Evolutionary conservation across 164 flowering plant species (phyloP), one percentile per base, ranked within the genome.

Genomic region (Umbilicus rupestris): DNA sequence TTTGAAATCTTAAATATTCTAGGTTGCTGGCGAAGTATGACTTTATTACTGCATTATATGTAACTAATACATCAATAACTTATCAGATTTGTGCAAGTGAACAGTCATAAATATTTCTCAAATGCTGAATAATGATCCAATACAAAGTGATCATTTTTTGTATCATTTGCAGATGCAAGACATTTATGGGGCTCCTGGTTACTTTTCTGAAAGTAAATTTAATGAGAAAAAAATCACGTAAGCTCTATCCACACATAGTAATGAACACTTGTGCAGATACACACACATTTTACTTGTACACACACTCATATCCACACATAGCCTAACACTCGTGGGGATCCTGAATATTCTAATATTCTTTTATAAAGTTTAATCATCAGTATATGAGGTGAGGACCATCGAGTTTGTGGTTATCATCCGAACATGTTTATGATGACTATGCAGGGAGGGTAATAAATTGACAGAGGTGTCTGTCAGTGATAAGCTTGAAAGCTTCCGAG

Each of bases 401-500:
- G 15, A 28, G 4, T 28, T 17, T 28, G 22, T 14, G 11, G 10
- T 52, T 5, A 24, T 26, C 19, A 26, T 55, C 33, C 19, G 11
- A 55, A 55, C 33, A 52, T 52, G 28, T 52, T 22, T 52, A 24
- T 7, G 19, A 1, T n/a, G 17, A 37, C 35, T 37, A 20, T 63
- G 65, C 87, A 94, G 97, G 87, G 82, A 75, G 50, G 52, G 79
- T n/a, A 10, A n/a, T 39, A 91, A 84, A 72, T 76, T 91, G 66
- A 94, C 96, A 24, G 99, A 94, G 75, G 86, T 94, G 58, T 80
- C 96, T 68, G 97, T 68, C 52, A 91, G 99, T 78, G 97, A 94
- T 72, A 89, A 89, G 81, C 83, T 94, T 65, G 99, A 94, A 79
- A 67, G 84, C 68, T 89, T 91, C 73, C 91, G 99, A 70, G 89